Base-by-base conservation (phyloP, 441 rosid species). In the Pelargonium myrrhifolium region DNA sequence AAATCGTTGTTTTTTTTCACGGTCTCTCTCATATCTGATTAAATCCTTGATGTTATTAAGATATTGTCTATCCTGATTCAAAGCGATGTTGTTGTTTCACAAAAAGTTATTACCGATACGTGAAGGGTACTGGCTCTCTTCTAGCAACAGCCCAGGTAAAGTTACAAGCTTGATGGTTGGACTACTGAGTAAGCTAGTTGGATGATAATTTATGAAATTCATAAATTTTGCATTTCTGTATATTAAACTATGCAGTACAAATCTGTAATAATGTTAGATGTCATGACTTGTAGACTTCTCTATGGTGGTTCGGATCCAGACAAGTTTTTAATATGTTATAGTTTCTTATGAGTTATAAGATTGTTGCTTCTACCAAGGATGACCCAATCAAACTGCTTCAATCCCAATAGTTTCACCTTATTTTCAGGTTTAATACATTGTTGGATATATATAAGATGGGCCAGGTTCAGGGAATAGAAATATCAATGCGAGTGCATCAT, bases 21-120 rank as follows among this genome's bases (percentile, higher is more conserved):
- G 4, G 58, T 39, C 20, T 40, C 0, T 45, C 21, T 66, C 39
- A 61, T 5, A 35, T 56, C 17, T 42, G 9, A 73, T 68, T 55
- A 71, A 55, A 63, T 85, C 78, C 85, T 82, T 80, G 70, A 78
- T 73, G n/a, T 49, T 64, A 71, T 65, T 64, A 74, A 93, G 98
- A 93, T 70, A 78, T 91, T 74, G 96, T 93, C 21, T 87, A 87
- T 83, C 84, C 96, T 0, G 95, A 87, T 83, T 93, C 98, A 10
- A 86, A 79, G 75, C 80, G 95, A 61, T 93, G 98, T 11, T 93
- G 98, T 73, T 93, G 98, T 80, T 93, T 93, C 78, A 93, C 97
- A 3, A 90, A 93, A 84, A 93, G 96, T 74, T 93, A 93, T 73
- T 93, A 84, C 67, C 83, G 96, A 71, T 93, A 89, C 21, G 93